Evolutionary conservation across 345 rosid species (phyloP).

Genomic region (Trapa bicornis): DNA sequence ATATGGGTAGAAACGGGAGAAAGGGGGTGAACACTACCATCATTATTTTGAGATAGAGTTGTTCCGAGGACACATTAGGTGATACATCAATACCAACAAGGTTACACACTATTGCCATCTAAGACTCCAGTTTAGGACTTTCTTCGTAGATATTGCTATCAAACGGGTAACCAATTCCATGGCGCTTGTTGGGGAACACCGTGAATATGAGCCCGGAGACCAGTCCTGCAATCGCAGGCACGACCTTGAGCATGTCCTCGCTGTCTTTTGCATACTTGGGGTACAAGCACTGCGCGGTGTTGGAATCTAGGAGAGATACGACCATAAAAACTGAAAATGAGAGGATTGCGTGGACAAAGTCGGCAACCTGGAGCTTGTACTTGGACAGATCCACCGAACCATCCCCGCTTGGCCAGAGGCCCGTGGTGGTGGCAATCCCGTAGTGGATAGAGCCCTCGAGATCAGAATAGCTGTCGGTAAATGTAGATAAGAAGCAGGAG

Average conservation of each 20-base stretch:
- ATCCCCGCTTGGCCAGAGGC: constrained; percentile 49
- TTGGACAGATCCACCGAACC: constrained; percentile 30
- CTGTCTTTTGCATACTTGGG: constrained; percentile 34
- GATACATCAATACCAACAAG: neutral
- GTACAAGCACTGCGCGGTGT: constrained; percentile 58
- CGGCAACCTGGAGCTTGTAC: constrained; percentile 40
- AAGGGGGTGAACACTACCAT: too few relatives aligned
- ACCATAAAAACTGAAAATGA: constrained; percentile 40
- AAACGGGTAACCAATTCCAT: constrained; percentile 73
- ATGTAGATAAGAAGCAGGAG: constrained; percentile 51
- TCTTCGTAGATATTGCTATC: neutral
- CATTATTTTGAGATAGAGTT: too few relatives aligned
- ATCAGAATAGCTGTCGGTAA: constrained; percentile 62
- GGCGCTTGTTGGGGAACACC: constrained; percentile 58
- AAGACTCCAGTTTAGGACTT: neutral
- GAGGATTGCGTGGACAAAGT: constrained; percentile 51
- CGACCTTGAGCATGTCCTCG: constrained; percentile 40
- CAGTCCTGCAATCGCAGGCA: constrained; percentile 55
- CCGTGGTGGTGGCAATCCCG: constrained; percentile 45
- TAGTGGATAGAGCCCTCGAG: constrained; percentile 33
- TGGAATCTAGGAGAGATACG: constrained; percentile 42
- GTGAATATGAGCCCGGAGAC: constrained; percentile 37
- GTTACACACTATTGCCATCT: neutral
- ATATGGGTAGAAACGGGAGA: too few relatives aligned
- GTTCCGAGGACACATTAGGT: neutral